Percentiles rank a stretch among this genome's conserved stretches.
Evolutionary conservation across 2,329 filamentous ascomycete species (phyloP).

Genomic region (Aspergillus sclerotialis): DNA sequence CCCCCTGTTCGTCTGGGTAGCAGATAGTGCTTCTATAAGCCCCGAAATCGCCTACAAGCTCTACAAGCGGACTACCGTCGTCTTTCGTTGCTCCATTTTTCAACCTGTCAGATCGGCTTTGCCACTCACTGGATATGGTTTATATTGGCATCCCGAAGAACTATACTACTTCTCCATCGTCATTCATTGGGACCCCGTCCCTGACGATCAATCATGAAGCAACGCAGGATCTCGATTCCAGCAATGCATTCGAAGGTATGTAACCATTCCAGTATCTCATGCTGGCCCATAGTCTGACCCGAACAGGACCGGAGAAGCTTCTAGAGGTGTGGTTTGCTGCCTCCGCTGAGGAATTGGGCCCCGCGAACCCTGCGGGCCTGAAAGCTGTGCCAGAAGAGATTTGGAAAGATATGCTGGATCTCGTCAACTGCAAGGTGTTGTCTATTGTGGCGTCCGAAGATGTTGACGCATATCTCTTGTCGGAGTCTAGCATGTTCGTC

Average conservation of each 20-base stretch:
- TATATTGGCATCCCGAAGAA: conserved; percentile 70
- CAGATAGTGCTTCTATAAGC: conserved; percentile 98
- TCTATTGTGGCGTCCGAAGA: conserved; percentile 89
- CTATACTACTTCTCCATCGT: conserved; percentile 76
- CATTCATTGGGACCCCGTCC: conserved; percentile 70
- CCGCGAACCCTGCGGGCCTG: conserved; percentile 66
- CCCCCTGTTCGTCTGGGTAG: conserved; percentile 87
- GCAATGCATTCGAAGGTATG: conserved; percentile 88
- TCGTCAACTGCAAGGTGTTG: conserved; percentile 97
- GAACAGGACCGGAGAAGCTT: conserved; percentile 81
- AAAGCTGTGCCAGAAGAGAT: conserved; percentile 77
- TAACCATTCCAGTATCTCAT: background rate
- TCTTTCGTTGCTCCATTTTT: too few relatives aligned
- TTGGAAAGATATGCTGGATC: conserved; percentile 95
- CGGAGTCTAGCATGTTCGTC: conserved; percentile 99
- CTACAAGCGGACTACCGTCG: too few relatives aligned
- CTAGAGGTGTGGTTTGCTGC: conserved; percentile 97
- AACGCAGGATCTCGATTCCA: conserved; percentile 85
- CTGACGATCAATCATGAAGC: conserved; percentile 96
- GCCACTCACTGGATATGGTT: conserved; percentile 63
- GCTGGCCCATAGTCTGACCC: conserved; percentile 4
- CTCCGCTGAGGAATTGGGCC: conserved; percentile 61
- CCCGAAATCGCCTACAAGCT: too few relatives aligned
- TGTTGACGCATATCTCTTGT: conserved; percentile 92
- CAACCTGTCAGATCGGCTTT: too few relatives aligned